These are phyloP conservation scores for Dactylorhiza incarnata DNA, from an alignment of 106 monocot genomes.

Conservation along the genomic window DNA sequence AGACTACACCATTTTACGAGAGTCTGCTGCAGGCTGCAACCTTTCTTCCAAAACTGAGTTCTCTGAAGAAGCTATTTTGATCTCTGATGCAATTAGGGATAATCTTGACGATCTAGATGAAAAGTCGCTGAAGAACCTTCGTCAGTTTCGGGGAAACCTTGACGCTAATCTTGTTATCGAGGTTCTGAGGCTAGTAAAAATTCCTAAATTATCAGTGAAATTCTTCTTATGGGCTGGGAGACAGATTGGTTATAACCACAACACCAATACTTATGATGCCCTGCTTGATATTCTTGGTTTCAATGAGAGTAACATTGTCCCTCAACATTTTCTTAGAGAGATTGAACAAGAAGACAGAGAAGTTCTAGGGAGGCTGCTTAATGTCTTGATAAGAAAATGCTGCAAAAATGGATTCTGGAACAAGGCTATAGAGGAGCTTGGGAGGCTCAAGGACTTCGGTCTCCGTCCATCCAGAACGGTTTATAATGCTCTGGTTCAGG, in stretches of 20 bases:
- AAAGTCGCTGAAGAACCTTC: conserved; percentile 42
- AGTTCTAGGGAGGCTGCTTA: conserved; percentile 72
- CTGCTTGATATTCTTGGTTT: conserved; percentile 60
- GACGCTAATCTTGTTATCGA: conserved; percentile 46
- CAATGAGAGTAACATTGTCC: conserved; percentile 27
- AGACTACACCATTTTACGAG: conserved; percentile 68
- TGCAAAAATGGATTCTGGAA: conserved; percentile 67
- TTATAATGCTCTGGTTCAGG: conserved; percentile 71
- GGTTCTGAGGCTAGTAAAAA: conserved; percentile 43
- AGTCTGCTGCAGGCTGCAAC: conserved; percentile 6
- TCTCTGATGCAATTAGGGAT: conserved; percentile 39
- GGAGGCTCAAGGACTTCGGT: conserved; percentile 83
- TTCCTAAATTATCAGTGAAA: conserved; percentile 41
- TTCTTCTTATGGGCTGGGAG: conserved; percentile 90
- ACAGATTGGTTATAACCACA: conserved; percentile 85
- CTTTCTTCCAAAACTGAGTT: neutral
- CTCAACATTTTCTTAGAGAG: conserved; percentile 49
- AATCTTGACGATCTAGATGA: conserved; percentile 31
- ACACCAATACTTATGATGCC: conserved; percentile 35
- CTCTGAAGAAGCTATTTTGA: conserved; percentile 41
- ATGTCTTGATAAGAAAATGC: conserved; percentile 68
- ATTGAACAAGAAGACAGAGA: conserved; percentile 75
- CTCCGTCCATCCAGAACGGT: conserved; percentile 54
- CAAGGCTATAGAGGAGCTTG: conserved; percentile 72
- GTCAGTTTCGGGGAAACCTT: conserved; percentile 63